Evolutionary conservation across 331 rosid genomes (phyloP).

Genomic region (Saraca asoca): DNA sequence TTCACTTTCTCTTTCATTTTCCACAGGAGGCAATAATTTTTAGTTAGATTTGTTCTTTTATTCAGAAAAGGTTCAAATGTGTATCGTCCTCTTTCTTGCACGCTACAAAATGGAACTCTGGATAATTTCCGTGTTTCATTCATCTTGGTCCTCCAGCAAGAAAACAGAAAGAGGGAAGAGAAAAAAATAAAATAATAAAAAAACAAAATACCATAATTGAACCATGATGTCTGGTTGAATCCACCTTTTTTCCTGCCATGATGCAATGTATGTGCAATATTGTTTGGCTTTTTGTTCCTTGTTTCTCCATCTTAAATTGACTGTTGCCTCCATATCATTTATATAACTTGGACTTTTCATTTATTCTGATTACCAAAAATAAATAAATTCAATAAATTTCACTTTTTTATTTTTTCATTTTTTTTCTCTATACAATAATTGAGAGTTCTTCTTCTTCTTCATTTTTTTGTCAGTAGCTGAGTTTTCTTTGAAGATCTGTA

Average conservation of each 20-base stretch:
- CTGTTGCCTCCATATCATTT: too few relatives aligned
- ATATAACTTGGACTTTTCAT: too few relatives aligned
- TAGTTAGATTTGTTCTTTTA: not conserved
- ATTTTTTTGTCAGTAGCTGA: not conserved
- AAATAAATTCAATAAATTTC: too few relatives aligned
- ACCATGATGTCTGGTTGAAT: slow-evolving; percentile 11
- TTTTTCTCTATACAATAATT: not conserved
- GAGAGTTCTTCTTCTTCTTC: not conserved
- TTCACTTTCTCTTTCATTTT: slow-evolving; percentile 18
- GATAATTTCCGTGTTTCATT: not conserved
- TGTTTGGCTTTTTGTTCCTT: slow-evolving; percentile 22
- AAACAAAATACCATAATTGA: not conserved
- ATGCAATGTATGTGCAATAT: slow-evolving; percentile 9
- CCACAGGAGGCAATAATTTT: not conserved
- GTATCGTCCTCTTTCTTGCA: slow-evolving; percentile 23
- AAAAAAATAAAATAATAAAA: not conserved
- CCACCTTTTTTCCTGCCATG: not conserved
- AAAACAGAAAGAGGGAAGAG: not conserved
- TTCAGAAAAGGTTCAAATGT: slow-evolving; percentile 15
- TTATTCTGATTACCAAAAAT: too few relatives aligned
- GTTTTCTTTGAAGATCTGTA: slow-evolving; percentile 34
- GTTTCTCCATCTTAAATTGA: too few relatives aligned
- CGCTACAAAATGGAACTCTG: slow-evolving; percentile 8
- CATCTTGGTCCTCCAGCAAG: slow-evolving; percentile 6
- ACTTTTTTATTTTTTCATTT: not conserved